A percentile compares a stretch with the other conserved stretches of the same genome.
These are phyloP conservation scores for Trypanosoma cruzi DNA, from an alignment of 208 protist species.

Conservation along the genomic window DNA sequence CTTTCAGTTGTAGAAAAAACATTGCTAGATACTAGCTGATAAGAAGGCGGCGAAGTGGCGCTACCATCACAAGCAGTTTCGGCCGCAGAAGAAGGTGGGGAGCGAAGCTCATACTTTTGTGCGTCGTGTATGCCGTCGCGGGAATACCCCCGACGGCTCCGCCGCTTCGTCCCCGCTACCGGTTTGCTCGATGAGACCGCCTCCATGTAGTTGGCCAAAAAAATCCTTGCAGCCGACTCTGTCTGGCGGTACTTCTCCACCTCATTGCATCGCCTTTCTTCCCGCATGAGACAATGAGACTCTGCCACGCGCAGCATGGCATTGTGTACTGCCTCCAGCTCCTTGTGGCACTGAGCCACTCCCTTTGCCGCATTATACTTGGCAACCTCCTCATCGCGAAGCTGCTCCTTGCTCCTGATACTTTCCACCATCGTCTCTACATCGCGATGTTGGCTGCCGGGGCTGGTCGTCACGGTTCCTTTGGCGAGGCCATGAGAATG, in stretches of 20 bases:
- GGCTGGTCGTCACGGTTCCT: background rate
- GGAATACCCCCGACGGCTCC: background rate
- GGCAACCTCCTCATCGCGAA: background rate
- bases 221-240: constrained; percentile 8
- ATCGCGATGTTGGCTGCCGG: background rate
- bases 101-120: background rate
- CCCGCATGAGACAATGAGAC: background rate
- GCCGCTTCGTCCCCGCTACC: background rate
- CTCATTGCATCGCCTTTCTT: constrained; percentile 1
- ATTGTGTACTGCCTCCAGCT: constrained; percentile 12
- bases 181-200: background rate
- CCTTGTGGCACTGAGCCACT: background rate
- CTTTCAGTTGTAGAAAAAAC: background rate
- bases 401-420: background rate
- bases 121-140: background rate
- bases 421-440: background rate
- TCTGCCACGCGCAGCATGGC: constrained; percentile 14
- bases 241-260: constrained; percentile 11
- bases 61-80: background rate
- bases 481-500: background rate
- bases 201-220: constrained; percentile 5
- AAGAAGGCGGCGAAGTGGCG: background rate
- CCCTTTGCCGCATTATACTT: background rate
- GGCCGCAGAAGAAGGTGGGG: background rate
- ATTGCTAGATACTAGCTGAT: background rate